Base-by-base conservation (phyloP, 1,284 basidiomycete genomes). In the Ustilago lituana region DNA sequence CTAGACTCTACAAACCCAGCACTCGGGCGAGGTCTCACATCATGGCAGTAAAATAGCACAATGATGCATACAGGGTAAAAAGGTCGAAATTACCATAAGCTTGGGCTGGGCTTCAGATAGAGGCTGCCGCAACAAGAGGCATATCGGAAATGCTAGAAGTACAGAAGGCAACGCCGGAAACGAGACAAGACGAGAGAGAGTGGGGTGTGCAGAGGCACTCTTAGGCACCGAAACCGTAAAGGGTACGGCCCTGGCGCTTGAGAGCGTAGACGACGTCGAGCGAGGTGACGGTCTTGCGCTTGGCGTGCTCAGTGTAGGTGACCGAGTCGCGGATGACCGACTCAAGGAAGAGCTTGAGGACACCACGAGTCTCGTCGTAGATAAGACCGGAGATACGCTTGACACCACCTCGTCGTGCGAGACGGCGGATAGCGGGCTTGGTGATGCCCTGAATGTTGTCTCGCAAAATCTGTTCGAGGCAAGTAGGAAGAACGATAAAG, bases 291-390 rank as follows among this genome's bases (percentile, higher is more conserved):
- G 90, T 92, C 86, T 93, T 93, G 82, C 92, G 88, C 87, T 94
- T 94, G 65, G 93, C 92, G 86, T 95, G 93, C 84, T 94, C 92
- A 68, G 92, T 94, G 88, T 94, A 94, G 71, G 89, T 90, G 82
- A 92, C 90, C 37, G 89, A 89, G 85, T 92, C 93, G 78, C 92
- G 91, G 82, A 94, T 94, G 82, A 94, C 91, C 88, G 84, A 84
- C 85, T 89, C 86, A 56, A 89, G 86, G 87, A 89, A 90, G 82
- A 90, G 89, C 86, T 90, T 91, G 82, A 92, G 87, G 44, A 91
- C 90, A 85, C 90, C 88, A 74, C 93, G 91, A 67, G 92, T 94
- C 89, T 94, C 93, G 84, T 94, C 92, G 85, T 94, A 94, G 86
- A 95, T 94, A 75, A 94, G 88, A 83, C 92, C 92, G 53, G 91